phyloP scores from a whole-genome alignment of 202 grass and related monocot genomes.

The Elaeis oleifera region DNA sequence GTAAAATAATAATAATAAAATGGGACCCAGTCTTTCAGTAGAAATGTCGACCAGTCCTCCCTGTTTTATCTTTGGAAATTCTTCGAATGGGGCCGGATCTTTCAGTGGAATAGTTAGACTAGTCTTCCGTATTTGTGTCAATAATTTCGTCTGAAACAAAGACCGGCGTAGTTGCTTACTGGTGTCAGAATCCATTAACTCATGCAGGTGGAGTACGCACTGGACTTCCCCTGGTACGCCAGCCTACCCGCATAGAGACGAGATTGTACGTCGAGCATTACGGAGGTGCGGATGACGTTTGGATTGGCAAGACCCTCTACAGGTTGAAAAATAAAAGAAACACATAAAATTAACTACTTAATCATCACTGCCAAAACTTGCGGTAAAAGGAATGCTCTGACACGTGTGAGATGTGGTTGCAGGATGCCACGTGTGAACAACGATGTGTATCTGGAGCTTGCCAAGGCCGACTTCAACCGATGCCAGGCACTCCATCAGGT shows the following conservation, averaged over 20 bases:
- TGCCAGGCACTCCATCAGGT: slow-evolving; percentile 66
- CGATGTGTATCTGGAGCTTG: slow-evolving; percentile 48
- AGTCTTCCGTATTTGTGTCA: too few species aligned
- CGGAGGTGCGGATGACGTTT: slow-evolving; percentile 59
- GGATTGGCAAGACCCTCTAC: slow-evolving; percentile 96
- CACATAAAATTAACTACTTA: too few species aligned
- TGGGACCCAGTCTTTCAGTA: too few species aligned
- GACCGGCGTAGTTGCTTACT: too few species aligned
- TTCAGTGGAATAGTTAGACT: too few species aligned
- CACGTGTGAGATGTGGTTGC: background rate
- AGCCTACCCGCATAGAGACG: slow-evolving; percentile 67
- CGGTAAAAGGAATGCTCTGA: background rate
- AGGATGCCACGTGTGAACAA: slow-evolving; percentile 94
- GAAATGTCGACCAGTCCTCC: too few species aligned
- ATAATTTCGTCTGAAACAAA: too few species aligned
- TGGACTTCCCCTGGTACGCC: slow-evolving; percentile 78
- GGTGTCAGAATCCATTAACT: too few species aligned
- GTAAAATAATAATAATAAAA: too few species aligned
- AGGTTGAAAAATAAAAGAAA: slow-evolving; percentile 15
- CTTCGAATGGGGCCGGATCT: too few species aligned
- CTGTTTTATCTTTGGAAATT: too few species aligned
- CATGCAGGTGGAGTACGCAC: slow-evolving; percentile 58
- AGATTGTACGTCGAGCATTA: slow-evolving; percentile 78
- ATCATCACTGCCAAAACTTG: background rate
- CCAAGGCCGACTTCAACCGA: slow-evolving; percentile 59